These are phyloP conservation scores for Coemansia guatemalensis DNA, from an alignment of 192 early-diverging fungal species.

Conservation along the genomic window DNA sequence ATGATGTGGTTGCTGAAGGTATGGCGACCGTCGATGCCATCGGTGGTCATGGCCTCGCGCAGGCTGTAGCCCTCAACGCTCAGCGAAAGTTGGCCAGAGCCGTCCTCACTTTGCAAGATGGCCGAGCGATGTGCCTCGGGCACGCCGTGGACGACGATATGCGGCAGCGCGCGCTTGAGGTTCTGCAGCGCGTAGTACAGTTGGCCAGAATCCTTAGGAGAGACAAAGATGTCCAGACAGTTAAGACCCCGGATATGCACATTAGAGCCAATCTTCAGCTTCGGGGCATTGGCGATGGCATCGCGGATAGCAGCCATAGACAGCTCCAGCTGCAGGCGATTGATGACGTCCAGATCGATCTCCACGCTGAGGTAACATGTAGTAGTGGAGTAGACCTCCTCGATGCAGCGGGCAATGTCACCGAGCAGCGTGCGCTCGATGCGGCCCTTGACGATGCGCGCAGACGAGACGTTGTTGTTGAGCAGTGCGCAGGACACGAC, in stretches of 20 bases:
- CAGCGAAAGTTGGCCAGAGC: constrained; percentile 55
- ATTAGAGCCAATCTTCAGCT: constrained; percentile 84
- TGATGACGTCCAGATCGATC: constrained; percentile 82
- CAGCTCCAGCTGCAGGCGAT: constrained; percentile 87
- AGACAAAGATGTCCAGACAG: constrained; percentile 67
- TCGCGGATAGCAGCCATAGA: constrained; percentile 71
- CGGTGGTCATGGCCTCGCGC: constrained; percentile 91
- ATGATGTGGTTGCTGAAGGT: constrained; percentile 91
- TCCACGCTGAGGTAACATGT: constrained; percentile 78
- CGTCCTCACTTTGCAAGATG: constrained; percentile 54
- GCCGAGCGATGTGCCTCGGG: constrained; percentile 82
- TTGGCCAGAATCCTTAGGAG: constrained; percentile 58
- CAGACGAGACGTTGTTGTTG: constrained; percentile 67
- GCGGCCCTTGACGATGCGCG: constrained; percentile 95
- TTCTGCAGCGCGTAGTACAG: constrained; percentile 75
- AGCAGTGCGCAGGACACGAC: constrained; percentile 81
- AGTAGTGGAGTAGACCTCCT: constrained; percentile 78
- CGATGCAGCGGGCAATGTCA: constrained; percentile 92
- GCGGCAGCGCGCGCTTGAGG: constrained; percentile 81
- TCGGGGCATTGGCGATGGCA: constrained; percentile 76
- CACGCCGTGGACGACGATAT: constrained; percentile 87
- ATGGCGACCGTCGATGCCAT: constrained; percentile 79
- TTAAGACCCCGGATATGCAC: constrained; percentile 62
- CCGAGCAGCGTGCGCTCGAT: constrained; percentile 89
- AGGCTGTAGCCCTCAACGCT: constrained; percentile 94